Conservation (phyloP, 768 basidiomycete species). For the Lactarius sp. region DNA sequence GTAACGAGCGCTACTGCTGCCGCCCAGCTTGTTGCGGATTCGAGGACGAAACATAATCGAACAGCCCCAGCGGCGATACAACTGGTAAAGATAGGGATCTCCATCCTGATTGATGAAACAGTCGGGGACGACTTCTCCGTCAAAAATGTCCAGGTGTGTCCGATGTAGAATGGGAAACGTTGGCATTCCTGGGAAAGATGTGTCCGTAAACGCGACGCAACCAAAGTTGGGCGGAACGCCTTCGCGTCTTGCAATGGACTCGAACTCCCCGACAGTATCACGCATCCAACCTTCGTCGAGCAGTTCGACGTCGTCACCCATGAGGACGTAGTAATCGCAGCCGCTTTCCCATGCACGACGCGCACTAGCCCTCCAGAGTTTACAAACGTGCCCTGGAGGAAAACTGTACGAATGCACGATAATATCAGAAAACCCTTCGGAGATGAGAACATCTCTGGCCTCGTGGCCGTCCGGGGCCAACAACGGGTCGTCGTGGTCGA, state of each 20-base stretch:
- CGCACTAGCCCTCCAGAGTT: constrained; percentile 51
- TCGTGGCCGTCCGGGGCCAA: constrained; percentile 27
- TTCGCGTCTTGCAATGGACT: constrained; percentile 30
- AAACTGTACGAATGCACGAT: constrained; percentile 36
- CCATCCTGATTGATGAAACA: constrained; percentile 56
- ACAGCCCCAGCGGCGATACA: constrained; percentile 54
- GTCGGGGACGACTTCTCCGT: constrained; percentile 45
- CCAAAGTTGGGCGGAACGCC: constrained; percentile 45
- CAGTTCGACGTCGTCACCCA: constrained; percentile 54
- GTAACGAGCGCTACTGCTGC: constrained; percentile 44
- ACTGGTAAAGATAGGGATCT: constrained; percentile 53
- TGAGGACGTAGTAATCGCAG: constrained; percentile 47
- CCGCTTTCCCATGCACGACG: constrained; percentile 42
- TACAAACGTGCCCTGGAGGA: constrained; percentile 46
- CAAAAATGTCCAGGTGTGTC: constrained; percentile 52
- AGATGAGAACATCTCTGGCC: constrained; percentile 36
- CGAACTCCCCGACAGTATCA: constrained; percentile 38
- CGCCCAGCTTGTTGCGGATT: constrained; percentile 44
- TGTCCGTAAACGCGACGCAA: constrained; percentile 54
- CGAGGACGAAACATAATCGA: constrained; percentile 42
- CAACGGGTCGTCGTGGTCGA: constrained; percentile 44
- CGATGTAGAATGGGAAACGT: constrained; percentile 56
- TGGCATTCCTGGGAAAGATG: constrained; percentile 54
- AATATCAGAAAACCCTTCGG: constrained; percentile 38
- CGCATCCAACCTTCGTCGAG: constrained; percentile 51